These are phyloP conservation scores for Helicostylum pulchrum DNA, from an alignment of 192 early-diverging fungal genomes.

Conservation along the genomic window DNA sequence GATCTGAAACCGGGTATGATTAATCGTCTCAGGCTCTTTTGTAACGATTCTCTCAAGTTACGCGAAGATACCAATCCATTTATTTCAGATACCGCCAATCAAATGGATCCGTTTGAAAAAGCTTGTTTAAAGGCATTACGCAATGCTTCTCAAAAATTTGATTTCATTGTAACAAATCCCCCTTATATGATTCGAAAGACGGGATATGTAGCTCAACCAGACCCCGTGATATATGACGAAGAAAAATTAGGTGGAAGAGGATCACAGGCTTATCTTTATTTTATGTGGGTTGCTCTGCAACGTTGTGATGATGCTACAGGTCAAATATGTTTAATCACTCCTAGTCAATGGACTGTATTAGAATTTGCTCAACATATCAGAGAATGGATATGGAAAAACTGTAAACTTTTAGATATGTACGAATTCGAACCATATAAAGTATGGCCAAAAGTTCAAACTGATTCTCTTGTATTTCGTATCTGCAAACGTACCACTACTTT, in stretches of 20 bases:
- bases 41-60: constrained; percentile 53
- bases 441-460: constrained; percentile 59
- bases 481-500: constrained; percentile 30
- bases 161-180: constrained; percentile 60
- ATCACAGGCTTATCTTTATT: constrained; percentile 58
- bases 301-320: constrained; percentile 41
- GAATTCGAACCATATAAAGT: constrained; percentile 61
- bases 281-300: constrained; percentile 57
- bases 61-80: constrained; percentile 12
- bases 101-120: constrained; percentile 37
- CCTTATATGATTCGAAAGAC: constrained; percentile 61
- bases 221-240: constrained; percentile 49
- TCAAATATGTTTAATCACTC: constrained; percentile 53
- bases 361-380: constrained; percentile 54
- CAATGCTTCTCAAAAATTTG: constrained; percentile 41
- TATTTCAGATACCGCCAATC: neutral
- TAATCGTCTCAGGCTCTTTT: constrained; percentile 42
- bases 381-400: constrained; percentile 52
- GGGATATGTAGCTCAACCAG: constrained; percentile 49
- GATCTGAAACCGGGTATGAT: constrained; percentile 20
- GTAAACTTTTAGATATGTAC: constrained; percentile 47
- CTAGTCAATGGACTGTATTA: constrained; percentile 60
- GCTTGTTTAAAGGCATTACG: constrained; percentile 38
- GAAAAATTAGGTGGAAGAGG: constrained; percentile 41
- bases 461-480: constrained; percentile 55